phyloP scores from a whole-genome alignment of 2,329 filamentous ascomycete genomes.

The Cladophialophora exuberans region DNA sequence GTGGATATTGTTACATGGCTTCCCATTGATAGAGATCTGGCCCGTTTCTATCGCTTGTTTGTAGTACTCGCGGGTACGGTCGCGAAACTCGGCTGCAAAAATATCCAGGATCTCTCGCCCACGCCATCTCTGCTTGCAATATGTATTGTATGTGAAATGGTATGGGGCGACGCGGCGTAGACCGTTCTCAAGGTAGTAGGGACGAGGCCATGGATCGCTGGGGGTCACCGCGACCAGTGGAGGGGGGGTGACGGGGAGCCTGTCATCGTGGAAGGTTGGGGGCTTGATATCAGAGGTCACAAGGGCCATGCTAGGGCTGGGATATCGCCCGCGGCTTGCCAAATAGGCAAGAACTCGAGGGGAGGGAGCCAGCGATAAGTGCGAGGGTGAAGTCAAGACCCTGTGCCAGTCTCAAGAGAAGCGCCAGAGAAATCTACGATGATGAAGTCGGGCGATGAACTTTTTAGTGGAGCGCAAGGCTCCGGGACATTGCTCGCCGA shows the following conservation, averaged over 20 bases:
- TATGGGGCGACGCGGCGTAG: constrained; percentile 84
- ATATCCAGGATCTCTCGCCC: constrained; percentile 80
- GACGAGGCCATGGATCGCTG: constrained; percentile 61
- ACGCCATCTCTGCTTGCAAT: constrained; percentile 92
- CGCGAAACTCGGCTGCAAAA: constrained; percentile 88
- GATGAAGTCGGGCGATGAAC: background rate
- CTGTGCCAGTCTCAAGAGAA: background rate
- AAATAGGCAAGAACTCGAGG: constrained; percentile 45
- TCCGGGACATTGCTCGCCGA: background rate
- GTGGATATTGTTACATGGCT: constrained; percentile 52
- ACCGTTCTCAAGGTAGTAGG: constrained; percentile 83
- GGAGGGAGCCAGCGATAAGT: constrained; percentile 36
- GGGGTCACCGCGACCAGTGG: constrained; percentile 31
- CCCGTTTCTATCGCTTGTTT: constrained; percentile 78
- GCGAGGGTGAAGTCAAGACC: background rate
- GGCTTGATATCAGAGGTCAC: constrained; percentile 30
- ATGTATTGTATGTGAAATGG: constrained; percentile 92
- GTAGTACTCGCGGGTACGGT: constrained; percentile 84
- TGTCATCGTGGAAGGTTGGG: constrained; percentile 21
- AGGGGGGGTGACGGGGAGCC: constrained; percentile 26
- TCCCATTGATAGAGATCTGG: constrained; percentile 78
- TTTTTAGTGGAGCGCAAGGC: background rate
- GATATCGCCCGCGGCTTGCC: constrained; percentile 41
- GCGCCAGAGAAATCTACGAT: background rate
- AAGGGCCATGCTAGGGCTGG: constrained; percentile 43